A percentile compares a stretch with the other conserved stretches of the same genome.
Evolutionary conservation across 495 filamentous ascomycete genomes (phyloP).

Genomic region (Penicillium egyptiacum): DNA sequence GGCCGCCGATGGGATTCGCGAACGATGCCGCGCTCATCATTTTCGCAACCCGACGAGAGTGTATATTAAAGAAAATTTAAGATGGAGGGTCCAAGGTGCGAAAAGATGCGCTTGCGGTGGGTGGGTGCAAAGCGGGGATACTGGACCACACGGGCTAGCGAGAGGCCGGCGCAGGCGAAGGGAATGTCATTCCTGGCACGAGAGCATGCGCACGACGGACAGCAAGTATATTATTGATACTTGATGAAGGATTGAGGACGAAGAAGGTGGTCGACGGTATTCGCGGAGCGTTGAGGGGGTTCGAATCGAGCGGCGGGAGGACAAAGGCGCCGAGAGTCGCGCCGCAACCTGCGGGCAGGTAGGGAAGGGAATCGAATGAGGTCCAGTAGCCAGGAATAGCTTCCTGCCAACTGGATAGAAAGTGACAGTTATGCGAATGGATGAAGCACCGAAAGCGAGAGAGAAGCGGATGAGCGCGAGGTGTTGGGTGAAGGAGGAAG

Average conservation of each 20-base stretch:
- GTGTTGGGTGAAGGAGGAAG: constrained; percentile 24
- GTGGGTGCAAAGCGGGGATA: constrained; percentile 51
- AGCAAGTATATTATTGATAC: constrained; percentile 26
- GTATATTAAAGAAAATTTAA: constrained; percentile 14
- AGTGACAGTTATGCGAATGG: constrained; percentile 18
- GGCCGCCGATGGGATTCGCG: constrained; percentile 38
- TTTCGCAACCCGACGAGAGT: constrained; percentile 19
- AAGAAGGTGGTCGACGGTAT: constrained; percentile 28
- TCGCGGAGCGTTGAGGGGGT: constrained; percentile 43
- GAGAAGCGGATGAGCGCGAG: constrained; percentile 24
- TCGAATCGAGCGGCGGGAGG: constrained; percentile 38
- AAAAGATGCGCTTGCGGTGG: constrained; percentile 41
- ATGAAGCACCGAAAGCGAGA: constrained; percentile 18
- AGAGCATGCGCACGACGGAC: constrained; percentile 30
- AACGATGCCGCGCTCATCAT: constrained; percentile 53
- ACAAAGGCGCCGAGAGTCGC: constrained; percentile 39
- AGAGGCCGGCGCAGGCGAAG: constrained; percentile 45
- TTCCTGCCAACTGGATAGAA: constrained; percentile 25
- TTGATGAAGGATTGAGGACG: constrained; percentile 27
- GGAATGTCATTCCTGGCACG: constrained; percentile 49
- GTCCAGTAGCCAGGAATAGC: constrained; percentile 27
- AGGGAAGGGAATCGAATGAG: constrained; percentile 17
- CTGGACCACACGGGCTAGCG: constrained; percentile 50
- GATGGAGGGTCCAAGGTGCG: constrained; percentile 26
- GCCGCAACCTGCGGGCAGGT: constrained; percentile 36